phyloP scores from a whole-genome alignment of 192 early-diverging fungal species.

The Podila verticillata region DNA sequence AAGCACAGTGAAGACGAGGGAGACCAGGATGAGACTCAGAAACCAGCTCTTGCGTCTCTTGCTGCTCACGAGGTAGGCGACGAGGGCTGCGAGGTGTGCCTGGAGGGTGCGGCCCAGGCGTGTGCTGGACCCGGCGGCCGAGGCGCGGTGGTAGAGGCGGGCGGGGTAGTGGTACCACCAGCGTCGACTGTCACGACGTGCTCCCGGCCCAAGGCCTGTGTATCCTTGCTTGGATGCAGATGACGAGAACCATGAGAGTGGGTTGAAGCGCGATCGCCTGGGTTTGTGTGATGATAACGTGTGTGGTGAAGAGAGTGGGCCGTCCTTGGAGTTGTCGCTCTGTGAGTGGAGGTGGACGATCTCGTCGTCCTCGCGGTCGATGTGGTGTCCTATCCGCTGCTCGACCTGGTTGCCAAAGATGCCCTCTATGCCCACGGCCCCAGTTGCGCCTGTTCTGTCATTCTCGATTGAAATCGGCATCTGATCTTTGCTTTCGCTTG shows the following conservation, averaged over 20 bases:
- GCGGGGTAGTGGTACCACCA: too few relatives aligned
- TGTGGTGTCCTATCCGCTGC: slow-evolving; percentile 27
- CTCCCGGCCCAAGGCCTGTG: neutral
- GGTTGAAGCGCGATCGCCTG: neutral
- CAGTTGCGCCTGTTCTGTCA: neutral
- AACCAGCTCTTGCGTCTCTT: slow-evolving; percentile 46
- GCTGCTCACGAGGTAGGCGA: neutral
- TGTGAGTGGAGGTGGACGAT: neutral
- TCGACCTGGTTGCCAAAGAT: slow-evolving; percentile 43
- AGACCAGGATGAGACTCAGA: slow-evolving; percentile 27
- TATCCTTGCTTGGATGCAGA: neutral
- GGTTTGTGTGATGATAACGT: neutral
- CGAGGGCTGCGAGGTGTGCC: too few relatives aligned
- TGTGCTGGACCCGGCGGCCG: too few relatives aligned
- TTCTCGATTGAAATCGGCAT: slow-evolving; percentile 43
- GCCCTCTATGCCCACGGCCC: slow-evolving; percentile 30
- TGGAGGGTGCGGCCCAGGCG: neutral
- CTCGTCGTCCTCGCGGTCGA: slow-evolving; percentile 14
- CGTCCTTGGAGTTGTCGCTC: neutral
- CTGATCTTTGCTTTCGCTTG: neutral
- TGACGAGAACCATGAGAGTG: neutral
- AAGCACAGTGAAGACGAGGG: slow-evolving; percentile 25
- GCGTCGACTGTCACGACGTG: too few relatives aligned
- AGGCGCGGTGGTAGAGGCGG: too few relatives aligned
- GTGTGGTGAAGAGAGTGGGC: neutral